Percentiles rank a stretch among this genome's conserved stretches.
Conservation (phyloP, 1,139 yeast species). For the Nakaseomyces sp. region DNA sequence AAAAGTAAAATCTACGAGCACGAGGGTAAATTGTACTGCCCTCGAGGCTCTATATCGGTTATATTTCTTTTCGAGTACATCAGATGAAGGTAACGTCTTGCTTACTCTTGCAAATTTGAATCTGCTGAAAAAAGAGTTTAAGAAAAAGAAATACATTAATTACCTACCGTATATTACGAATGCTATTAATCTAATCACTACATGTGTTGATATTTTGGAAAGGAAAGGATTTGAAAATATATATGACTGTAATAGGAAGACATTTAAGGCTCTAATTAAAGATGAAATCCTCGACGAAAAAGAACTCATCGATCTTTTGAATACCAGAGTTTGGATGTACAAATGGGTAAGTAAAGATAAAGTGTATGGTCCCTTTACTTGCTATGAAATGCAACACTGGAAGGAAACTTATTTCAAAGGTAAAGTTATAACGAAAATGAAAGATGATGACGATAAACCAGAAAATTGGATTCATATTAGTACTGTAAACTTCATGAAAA, state of each 20-base stretch:
- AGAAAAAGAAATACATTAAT: not conserved
- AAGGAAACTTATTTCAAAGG: constrained; percentile 23
- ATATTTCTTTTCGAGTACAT: constrained; percentile 7
- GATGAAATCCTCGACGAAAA: constrained; percentile 19
- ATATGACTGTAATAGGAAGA: constrained; percentile 14
- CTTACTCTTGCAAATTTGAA: constrained; percentile 17
- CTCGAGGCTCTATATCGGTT: constrained; percentile 14
- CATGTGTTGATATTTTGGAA: constrained; percentile 19
- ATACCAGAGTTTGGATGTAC: constrained; percentile 23
- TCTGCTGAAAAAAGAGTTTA: constrained; percentile 13
- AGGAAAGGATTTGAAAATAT: constrained; percentile 22
- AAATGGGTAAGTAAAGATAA: constrained; percentile 21
- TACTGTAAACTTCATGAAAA: not conserved
- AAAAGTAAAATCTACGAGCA: not conserved
- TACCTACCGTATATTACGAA: constrained; percentile 11
- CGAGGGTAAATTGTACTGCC: constrained; percentile 5
- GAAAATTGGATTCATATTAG: constrained; percentile 22
- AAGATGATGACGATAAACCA: constrained; percentile 18
- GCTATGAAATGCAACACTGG: constrained; percentile 30
- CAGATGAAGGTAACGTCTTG: constrained; percentile 11
- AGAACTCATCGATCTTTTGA: constrained; percentile 12
- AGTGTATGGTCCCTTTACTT: constrained; percentile 17
- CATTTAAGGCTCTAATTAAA: constrained; percentile 12
- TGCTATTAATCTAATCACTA: constrained; percentile 19
- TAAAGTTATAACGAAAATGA: constrained; percentile 20